A percentile compares a stretch with the other conserved stretches of the same genome.
phyloP scores from a whole-genome alignment of 257 asterid species.

The Fraxinus quadrangulata region DNA sequence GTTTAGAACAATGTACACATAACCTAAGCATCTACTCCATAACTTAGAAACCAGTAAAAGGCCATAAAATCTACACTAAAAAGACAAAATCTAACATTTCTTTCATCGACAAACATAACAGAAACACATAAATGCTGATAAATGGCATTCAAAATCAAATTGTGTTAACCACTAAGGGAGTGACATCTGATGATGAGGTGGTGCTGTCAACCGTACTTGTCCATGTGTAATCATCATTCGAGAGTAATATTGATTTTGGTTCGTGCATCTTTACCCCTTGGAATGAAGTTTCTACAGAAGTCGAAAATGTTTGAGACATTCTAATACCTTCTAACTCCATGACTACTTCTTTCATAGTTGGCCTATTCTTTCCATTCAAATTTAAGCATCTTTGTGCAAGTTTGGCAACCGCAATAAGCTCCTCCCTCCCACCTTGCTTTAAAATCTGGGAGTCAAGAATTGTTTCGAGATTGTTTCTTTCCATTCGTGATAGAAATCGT shows the following conservation, averaged over 20 bases:
- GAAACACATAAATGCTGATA: background rate
- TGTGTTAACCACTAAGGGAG: constrained; percentile 29
- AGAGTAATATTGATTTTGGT: background rate
- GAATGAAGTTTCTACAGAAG: background rate
- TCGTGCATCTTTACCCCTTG: constrained; percentile 2
- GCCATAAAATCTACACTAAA: too few relatives aligned
- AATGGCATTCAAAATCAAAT: background rate
- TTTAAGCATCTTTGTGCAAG: constrained; percentile 32
- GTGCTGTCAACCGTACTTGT: constrained; percentile 22
- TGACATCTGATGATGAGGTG: constrained; percentile 17
- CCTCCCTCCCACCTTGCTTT: constrained; percentile 6
- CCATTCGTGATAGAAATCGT: constrained; percentile 23
- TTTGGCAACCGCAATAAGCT: constrained; percentile 19
- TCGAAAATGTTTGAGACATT: constrained; percentile 19
- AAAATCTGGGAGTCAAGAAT: constrained; percentile 28
- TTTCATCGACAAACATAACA: too few relatives aligned
- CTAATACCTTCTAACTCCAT: constrained; percentile 32
- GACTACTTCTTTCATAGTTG: constrained; percentile 33
- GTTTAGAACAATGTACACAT: too few relatives aligned
- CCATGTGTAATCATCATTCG: constrained; percentile 27
- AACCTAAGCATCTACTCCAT: too few relatives aligned
- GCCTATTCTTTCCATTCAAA: constrained; percentile 33
- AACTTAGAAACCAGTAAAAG: too few relatives aligned
- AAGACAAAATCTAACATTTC: too few relatives aligned
- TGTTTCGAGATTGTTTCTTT: constrained; percentile 21